A percentile compares a stretch with the other conserved stretches of the same genome.
These are phyloP conservation scores for Naganishia sp. DNA, from an alignment of 1,284 basidiomycete species.

Conservation along the genomic window DNA sequence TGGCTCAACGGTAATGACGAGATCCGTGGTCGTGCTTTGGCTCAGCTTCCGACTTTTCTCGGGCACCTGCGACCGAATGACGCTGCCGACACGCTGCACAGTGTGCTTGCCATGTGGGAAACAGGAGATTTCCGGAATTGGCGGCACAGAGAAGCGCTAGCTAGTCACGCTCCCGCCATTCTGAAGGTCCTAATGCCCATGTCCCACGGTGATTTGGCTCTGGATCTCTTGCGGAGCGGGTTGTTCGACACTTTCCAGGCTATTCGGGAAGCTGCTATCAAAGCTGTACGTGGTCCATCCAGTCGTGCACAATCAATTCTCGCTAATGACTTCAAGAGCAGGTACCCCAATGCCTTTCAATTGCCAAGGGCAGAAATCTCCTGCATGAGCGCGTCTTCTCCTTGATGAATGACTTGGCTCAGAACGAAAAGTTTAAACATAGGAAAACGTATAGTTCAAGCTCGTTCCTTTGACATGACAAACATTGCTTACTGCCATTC, in stretches of 20 bases:
- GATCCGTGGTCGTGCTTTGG: slow-evolving; percentile 63
- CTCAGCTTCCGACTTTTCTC: slow-evolving; percentile 49
- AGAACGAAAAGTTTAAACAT: slow-evolving; percentile 63
- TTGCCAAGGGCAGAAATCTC: slow-evolving; percentile 61
- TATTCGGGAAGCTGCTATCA: slow-evolving; percentile 75
- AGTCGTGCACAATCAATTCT: slow-evolving; percentile 33
- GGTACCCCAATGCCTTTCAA: slow-evolving; percentile 48
- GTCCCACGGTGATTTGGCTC: slow-evolving; percentile 46
- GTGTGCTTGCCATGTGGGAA: slow-evolving; percentile 67
- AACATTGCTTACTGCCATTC: slow-evolving; percentile 16
- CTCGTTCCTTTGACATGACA: slow-evolving; percentile 29
- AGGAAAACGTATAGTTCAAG: slow-evolving; percentile 67
- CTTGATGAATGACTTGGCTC: slow-evolving; percentile 62
- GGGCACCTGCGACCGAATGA: slow-evolving; percentile 49
- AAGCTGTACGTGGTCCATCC: slow-evolving; percentile 59
- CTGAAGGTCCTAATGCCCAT: slow-evolving; percentile 51
- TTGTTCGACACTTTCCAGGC: slow-evolving; percentile 79
- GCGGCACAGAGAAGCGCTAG: slow-evolving; percentile 75
- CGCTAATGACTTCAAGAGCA: slow-evolving; percentile 35
- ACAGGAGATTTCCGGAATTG: slow-evolving; percentile 68
- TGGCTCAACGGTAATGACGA: slow-evolving; percentile 65
- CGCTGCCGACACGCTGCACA: slow-evolving; percentile 65
- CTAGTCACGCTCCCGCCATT: slow-evolving; percentile 62
- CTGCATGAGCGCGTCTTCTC: slow-evolving; percentile 58
- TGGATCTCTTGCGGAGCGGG: slow-evolving; percentile 63